A percentile compares a stretch with the other conserved stretches of the same genome.
Conservation (phyloP, 306 rosid genomes). For the Rubus idaeus region DNA sequence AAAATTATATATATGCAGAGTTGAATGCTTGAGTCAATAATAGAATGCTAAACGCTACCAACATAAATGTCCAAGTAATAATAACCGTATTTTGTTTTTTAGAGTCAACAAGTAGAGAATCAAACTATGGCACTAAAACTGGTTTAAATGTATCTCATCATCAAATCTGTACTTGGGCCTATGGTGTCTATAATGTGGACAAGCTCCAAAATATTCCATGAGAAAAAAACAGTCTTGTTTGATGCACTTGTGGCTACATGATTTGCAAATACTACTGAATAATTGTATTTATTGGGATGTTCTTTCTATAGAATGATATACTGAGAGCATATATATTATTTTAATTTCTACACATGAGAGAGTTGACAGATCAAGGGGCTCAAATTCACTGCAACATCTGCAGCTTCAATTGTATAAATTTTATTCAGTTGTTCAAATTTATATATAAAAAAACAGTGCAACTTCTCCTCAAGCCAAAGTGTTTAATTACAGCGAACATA, state of each 20-base stretch:
- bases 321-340: not conserved
- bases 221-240: too few species aligned
- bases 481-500: not conserved
- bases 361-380: not conserved
- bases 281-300: not conserved
- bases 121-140: not conserved
- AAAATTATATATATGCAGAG: not conserved
- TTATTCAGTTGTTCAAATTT: not conserved
- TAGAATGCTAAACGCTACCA: not conserved
- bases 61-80: not conserved
- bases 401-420: not conserved
- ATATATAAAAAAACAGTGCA: not conserved
- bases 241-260: not conserved
- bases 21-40: not conserved
- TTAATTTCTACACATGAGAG: not conserved
- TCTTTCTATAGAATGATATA: too few species aligned
- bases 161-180: not conserved
- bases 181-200: too few species aligned
- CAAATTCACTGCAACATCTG: constrained; percentile 8
- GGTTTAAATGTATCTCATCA: not conserved
- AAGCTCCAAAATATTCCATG: too few species aligned
- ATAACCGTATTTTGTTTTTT: not conserved
- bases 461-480: not conserved
- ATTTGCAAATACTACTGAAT: not conserved
- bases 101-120: not conserved